Percentiles rank a stretch among this genome's conserved stretches.
These are phyloP conservation scores for Metarhizium anisopliae DNA, from an alignment of 2,329 filamentous ascomycete genomes.

Conservation along the genomic window DNA sequence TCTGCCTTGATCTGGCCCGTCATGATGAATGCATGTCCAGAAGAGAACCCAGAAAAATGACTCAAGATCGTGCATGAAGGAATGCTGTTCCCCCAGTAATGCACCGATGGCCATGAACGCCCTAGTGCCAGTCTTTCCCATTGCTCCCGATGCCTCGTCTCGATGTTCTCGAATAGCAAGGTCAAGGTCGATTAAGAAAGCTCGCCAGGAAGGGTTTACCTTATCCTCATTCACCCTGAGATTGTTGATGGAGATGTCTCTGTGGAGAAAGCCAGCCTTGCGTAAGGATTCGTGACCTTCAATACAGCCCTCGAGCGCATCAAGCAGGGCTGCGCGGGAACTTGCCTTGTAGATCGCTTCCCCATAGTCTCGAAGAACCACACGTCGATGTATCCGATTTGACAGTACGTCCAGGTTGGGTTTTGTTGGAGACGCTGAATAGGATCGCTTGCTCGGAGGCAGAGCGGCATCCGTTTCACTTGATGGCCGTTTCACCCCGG, in stretches of 20 bases:
- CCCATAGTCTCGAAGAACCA: constrained; percentile 31
- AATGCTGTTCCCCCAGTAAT: background rate
- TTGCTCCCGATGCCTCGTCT: background rate
- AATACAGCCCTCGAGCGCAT: constrained; percentile 24
- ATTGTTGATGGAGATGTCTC: constrained; percentile 33
- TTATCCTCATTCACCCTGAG: constrained; percentile 18
- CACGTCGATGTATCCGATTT: constrained; percentile 30
- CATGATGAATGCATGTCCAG: constrained; percentile 26
- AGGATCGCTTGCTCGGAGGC: constrained; percentile 21
- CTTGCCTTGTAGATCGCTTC: constrained; percentile 32
- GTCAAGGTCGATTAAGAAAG: background rate
- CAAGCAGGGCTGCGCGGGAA: constrained; percentile 22
- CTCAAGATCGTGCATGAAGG: background rate
- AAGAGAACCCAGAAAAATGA: background rate
- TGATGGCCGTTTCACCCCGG: constrained; percentile 18
- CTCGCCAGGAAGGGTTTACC: constrained; percentile 17
- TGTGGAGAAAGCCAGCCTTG: constrained; percentile 24
- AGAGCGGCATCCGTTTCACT: constrained; percentile 15
- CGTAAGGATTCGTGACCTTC: constrained; percentile 22
- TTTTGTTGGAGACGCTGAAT: constrained; percentile 20
- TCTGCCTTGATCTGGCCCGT: constrained; percentile 3
- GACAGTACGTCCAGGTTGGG: constrained; percentile 3
- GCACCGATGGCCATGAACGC: background rate
- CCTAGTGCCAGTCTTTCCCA: background rate
- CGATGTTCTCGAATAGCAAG: background rate